Evolutionary conservation across 116 monocot species (phyloP).

Genomic region (Trichopus zeylanicus): DNA sequence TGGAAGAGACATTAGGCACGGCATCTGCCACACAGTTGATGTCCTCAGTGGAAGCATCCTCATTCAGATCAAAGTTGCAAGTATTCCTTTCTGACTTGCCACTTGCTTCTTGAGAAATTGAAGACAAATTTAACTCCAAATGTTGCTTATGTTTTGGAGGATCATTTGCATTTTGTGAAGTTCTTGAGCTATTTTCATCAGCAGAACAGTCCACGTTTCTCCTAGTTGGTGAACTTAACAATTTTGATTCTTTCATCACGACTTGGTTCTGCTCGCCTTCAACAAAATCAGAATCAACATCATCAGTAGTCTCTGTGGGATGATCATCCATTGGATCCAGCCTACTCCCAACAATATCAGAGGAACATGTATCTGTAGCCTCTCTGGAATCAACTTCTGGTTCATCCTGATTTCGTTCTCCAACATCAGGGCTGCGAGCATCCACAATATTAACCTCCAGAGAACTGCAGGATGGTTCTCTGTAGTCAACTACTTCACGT

Average conservation of each 20-base stretch:
- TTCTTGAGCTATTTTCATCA: conserved; percentile 17
- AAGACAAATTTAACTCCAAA: conserved; percentile 8
- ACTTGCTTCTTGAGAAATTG: conserved; percentile 11
- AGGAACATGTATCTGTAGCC: neutral
- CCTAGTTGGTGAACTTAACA: conserved; percentile 3
- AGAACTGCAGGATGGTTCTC: conserved; percentile 65
- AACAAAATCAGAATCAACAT: conserved; percentile 11
- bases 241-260: conserved; percentile 14
- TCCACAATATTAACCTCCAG: conserved; percentile 27
- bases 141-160: conserved; percentile 15
- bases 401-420: conserved; percentile 13
- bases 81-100: conserved; percentile 14
- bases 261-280: conserved; percentile 13
- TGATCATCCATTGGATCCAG: conserved; percentile 20
- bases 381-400: neutral
- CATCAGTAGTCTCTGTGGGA: neutral
- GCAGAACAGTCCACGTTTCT: conserved; percentile 20
- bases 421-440: conserved; percentile 10
- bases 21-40: conserved; percentile 10
- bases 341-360: neutral
- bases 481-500: conserved; percentile 69
- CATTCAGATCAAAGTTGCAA: conserved; percentile 71
- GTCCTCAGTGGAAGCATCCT: conserved; percentile 42
- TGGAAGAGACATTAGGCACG: conserved; percentile 10
- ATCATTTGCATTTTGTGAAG: conserved; percentile 12